Conservation (phyloP, 352 stramenopile genomes). For the Pythium dissimile region DNA sequence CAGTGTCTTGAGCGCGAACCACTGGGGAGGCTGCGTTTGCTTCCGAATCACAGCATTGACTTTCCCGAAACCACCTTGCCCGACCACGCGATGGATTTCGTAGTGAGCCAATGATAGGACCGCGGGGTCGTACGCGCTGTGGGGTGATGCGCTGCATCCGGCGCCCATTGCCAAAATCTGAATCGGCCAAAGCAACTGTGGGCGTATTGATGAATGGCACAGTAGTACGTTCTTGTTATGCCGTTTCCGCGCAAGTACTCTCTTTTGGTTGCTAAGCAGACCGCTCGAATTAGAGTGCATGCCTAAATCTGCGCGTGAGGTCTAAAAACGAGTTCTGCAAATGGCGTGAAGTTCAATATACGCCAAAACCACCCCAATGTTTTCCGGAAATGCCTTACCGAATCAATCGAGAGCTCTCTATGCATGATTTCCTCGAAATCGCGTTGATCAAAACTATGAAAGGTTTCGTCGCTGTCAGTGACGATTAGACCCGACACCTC, state of each 20-base stretch:
- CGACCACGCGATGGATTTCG: conserved; percentile 63
- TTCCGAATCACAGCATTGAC: conserved; percentile 72
- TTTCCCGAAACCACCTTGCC: conserved; percentile 69
- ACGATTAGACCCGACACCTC: conserved; percentile 61
- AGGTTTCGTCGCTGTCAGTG: conserved; percentile 27
- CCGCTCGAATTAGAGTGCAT: conserved; percentile 4
- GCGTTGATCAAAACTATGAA: conserved; percentile 34
- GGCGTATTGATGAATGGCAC: background rate
- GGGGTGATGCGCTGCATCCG: conserved; percentile 28
- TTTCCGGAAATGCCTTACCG: no score
- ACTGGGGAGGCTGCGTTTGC: conserved; percentile 41
- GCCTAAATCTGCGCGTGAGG: background rate
- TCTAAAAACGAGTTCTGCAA: background rate
- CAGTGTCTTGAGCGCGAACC: conserved; percentile 74
- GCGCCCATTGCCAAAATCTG: conserved; percentile 29
- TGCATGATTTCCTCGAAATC: conserved; percentile 36
- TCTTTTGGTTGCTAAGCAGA: no score
- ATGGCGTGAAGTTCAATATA: no score
- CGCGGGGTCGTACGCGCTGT: conserved; percentile 28
- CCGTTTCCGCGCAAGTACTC: no score
- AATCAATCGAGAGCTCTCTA: conserved; percentile 44
- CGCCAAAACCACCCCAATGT: no score
- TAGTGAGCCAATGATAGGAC: conserved; percentile 56
- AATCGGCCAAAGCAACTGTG: no score
- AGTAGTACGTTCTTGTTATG: no score